Percentiles rank a stretch among this genome's conserved stretches.
Evolutionary conservation across 1,139 yeast species (phyloP).

Genomic region (Suhomyces bolitotheri): DNA sequence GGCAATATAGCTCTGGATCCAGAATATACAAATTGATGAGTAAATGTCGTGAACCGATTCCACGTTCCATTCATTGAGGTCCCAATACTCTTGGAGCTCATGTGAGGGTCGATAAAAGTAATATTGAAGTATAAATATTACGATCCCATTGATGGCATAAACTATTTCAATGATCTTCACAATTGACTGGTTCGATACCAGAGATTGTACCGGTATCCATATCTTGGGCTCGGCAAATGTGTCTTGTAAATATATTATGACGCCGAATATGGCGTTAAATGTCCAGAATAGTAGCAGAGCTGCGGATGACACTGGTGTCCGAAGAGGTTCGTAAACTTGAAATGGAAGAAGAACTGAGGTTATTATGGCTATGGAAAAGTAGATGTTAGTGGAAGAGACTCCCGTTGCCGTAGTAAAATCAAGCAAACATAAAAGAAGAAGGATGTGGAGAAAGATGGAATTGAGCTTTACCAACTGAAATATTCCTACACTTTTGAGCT

Average conservation of each 20-base stretch:
- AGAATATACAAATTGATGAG: conserved; percentile 24
- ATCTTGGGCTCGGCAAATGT: background rate
- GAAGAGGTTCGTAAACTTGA: background rate
- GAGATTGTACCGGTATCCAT: conserved; percentile 23
- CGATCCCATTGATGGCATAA: conserved; percentile 27
- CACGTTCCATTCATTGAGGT: conserved; percentile 34
- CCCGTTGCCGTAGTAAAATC: conserved; percentile 13
- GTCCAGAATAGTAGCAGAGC: background rate
- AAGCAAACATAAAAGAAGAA: conserved; percentile 19
- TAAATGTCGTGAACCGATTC: conserved; percentile 26
- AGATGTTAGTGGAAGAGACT: conserved; percentile 10
- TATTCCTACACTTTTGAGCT: conserved; percentile 29
- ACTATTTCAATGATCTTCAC: conserved; percentile 17
- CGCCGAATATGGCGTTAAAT: background rate
- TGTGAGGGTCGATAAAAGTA: conserved; percentile 43
- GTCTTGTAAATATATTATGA: background rate
- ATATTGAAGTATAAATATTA: conserved; percentile 41
- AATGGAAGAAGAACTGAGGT: background rate
- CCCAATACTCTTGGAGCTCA: conserved; percentile 42
- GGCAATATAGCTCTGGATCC: conserved; percentile 25
- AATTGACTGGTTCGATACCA: conserved; percentile 19
- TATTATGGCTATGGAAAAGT: background rate
- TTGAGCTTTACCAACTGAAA: conserved; percentile 26
- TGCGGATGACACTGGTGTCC: background rate
- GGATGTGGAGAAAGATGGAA: conserved; percentile 25